A percentile compares a stretch with the other conserved stretches of the same genome.
Evolutionary conservation across 129 eudicot species (phyloP).

Genomic region (Smallanthus sonchifolius): DNA sequence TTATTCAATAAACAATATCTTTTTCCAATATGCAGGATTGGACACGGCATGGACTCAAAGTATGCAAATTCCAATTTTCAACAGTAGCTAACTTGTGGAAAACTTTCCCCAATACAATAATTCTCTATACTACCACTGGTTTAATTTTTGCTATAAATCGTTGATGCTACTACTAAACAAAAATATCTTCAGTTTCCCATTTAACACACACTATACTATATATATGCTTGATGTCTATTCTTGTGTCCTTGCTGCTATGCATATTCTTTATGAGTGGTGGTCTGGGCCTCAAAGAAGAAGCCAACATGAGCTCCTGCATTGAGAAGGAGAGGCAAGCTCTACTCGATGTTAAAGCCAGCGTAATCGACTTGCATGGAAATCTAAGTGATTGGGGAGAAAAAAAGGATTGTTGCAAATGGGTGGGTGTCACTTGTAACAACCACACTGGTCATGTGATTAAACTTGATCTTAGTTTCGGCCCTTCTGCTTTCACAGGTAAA

Average conservation of each 20-base stretch:
- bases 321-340: constrained; percentile 25
- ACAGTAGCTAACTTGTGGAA: no score
- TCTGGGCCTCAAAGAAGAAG: neutral
- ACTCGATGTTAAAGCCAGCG: constrained; percentile 7
- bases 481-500: neutral
- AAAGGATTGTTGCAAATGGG: constrained; percentile 43
- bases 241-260: neutral
- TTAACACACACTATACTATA: no score
- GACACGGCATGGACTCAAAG: no score
- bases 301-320: neutral
- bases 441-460: constrained; percentile 25
- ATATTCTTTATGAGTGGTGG: neutral
- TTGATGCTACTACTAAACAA: no score
- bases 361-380: neutral
- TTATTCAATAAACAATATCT: no score
- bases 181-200: no score
- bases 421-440: constrained; percentile 27
- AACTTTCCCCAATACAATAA: no score
- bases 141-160: no score
- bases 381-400: constrained; percentile 29
- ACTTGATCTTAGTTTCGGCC: constrained; percentile 15
- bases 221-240: neutral
- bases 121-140: no score
- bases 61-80: no score
- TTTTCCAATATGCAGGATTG: no score